Evolutionary conservation across 2,329 filamentous ascomycete genomes (phyloP).

Genomic region (Diplodia sapinea): DNA sequence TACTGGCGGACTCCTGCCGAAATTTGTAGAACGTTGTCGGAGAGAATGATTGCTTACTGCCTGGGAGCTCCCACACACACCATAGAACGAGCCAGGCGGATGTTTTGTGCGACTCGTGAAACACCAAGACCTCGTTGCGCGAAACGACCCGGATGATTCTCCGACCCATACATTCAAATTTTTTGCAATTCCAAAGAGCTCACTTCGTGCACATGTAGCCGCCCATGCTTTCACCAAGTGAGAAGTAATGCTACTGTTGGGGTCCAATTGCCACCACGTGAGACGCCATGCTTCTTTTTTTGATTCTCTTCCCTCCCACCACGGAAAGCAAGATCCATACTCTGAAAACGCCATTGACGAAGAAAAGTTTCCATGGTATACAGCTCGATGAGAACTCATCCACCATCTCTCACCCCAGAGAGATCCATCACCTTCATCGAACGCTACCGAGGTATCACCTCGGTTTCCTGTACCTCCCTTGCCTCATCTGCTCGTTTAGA

Average conservation of each 20-base stretch:
- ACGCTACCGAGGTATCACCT: slow-evolving; percentile 36
- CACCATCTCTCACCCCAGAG: background rate
- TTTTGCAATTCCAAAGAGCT: background rate
- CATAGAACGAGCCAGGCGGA: too few relatives aligned
- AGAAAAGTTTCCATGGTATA: slow-evolving; percentile 6
- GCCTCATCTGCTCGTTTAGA: slow-evolving; percentile 74
- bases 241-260: background rate
- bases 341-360: slow-evolving; percentile 4
- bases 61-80: background rate
- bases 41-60: background rate
- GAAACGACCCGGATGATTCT: background rate
- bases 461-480: slow-evolving; percentile 56
- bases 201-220: background rate
- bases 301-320: background rate
- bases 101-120: background rate
- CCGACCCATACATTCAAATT: background rate
- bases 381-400: slow-evolving; percentile 1
- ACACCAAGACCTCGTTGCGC: background rate
- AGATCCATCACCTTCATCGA: too few relatives aligned
- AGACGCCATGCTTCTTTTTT: slow-evolving; percentile 20
- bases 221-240: background rate
- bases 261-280: background rate
- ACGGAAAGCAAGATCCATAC: background rate
- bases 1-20: background rate
- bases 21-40: background rate